Percentiles rank a stretch among this genome's conserved stretches.
Evolutionary conservation across 768 basidiomycete species (phyloP).

Genomic region (Boletus patriciae): DNA sequence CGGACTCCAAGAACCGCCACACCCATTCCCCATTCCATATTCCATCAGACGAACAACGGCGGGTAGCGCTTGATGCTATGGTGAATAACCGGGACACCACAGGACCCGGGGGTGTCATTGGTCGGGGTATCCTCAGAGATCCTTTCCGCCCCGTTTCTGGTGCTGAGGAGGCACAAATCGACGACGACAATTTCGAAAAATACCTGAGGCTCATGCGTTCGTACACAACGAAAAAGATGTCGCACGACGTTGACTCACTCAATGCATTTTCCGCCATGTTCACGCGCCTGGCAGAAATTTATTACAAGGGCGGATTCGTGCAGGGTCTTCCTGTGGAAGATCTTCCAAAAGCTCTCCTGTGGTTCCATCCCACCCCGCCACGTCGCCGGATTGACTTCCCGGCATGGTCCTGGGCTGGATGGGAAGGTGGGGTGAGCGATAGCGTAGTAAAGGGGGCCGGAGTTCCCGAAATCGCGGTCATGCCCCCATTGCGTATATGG

Average conservation of each 20-base stretch:
- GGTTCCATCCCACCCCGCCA: constrained; percentile 3
- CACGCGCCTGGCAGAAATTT: background rate
- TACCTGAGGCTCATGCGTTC: constrained; percentile 7
- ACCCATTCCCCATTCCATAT: constrained; percentile 17
- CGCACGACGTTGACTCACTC: constrained; percentile 11
- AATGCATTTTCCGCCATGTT: constrained; percentile 18
- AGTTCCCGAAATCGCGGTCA: background rate
- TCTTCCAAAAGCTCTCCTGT: constrained; percentile 10
- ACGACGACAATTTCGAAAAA: background rate
- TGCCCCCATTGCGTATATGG: constrained; percentile 13
- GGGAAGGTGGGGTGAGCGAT: background rate
- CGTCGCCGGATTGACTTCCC: constrained; percentile 4
- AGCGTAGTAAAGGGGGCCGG: background rate
- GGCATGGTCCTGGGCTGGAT: constrained; percentile 16
- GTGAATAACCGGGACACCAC: background rate
- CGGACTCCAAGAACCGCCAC: too few species aligned
- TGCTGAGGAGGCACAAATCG: background rate
- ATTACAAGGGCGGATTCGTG: constrained; percentile 13
- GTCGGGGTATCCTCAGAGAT: constrained; percentile 6
- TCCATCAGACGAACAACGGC: constrained; percentile 2
- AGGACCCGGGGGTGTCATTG: background rate
- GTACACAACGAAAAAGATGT: constrained; percentile 5
- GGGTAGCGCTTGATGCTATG: background rate
- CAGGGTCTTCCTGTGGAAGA: constrained; percentile 13
- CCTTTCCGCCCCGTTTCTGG: constrained; percentile 7